Base-by-base conservation (phyloP, 2,329 filamentous ascomycete genomes). In the Talaromyces sp. region DNA sequence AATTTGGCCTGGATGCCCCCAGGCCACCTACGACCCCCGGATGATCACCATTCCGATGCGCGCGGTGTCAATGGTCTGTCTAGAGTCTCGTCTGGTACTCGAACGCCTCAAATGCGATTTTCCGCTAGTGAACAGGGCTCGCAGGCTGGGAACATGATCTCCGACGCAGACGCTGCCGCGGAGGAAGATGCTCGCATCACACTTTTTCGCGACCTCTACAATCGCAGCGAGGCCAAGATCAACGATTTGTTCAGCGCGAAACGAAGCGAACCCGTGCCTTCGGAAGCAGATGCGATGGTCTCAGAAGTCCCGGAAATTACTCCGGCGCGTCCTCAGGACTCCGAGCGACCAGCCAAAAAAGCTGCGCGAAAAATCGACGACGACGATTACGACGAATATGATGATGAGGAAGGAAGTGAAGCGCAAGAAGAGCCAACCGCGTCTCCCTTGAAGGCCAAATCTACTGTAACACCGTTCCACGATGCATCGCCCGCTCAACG, bases 131-230 rank as follows among this genome's bases (percentile, higher is more conserved):
- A 76, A 63, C 75, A 76, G 64, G 76, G 78, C 61, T 73, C 70
- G 61, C 77, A 79, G 66, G 70, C 73, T 69, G 77, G 70, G 64
- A 75, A 74, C 71, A 71, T 76, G 74, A 74, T 73, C 73, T 74
- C 75, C 67, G 79, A 80, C 63, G 73, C 70, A 63, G 80, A 82
- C 68, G 72, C 86, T 74, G 77, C 80, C 68, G 79, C 87, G 67
- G 88, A 91, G 52, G 88, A 92, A 70, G 82, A 84, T 65, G 82
- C 85, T 71, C 87, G 79, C 68, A 73, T 88, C 74, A 81, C 84
- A 68, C 79, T 86, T 69, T 94, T 97, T 74, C 84, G 85, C 71
- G 85, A 90, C 59, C 78, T 92, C 57, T 96, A 89, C 80, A 84
- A 84, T 69, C 84, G 84, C 73, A 87, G 84, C 66, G 91, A 97